Percentiles rank a stretch among this genome's conserved stretches.
Evolutionary conservation across 2,329 filamentous ascomycete species (phyloP).

Genomic region (Zasmidium cellare): DNA sequence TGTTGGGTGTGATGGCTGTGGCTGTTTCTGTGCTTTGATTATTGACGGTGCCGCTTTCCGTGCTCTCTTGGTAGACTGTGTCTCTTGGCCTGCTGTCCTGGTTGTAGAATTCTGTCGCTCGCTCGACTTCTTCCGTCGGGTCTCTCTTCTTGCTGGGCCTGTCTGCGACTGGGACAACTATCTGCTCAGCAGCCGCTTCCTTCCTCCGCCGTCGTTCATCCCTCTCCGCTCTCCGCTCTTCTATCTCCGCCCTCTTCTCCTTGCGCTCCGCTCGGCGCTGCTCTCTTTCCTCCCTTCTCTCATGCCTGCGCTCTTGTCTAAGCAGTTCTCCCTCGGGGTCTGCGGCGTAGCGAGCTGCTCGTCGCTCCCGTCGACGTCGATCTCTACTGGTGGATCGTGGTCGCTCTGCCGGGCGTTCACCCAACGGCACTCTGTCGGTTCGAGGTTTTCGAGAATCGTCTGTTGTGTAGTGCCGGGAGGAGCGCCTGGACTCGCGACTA

Average conservation of each 20-base stretch:
- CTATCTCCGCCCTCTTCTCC: not conserved
- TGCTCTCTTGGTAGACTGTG: no score
- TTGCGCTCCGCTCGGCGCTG: not conserved
- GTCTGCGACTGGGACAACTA: no score
- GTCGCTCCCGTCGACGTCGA: not conserved
- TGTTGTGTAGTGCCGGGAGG: not conserved
- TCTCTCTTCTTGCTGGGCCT: not conserved
- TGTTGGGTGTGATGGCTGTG: no score
- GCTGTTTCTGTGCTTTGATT: no score
- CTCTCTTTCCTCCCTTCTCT: not conserved
- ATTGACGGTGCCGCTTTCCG: no score
- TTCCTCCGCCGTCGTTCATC: not conserved
- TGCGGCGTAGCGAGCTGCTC: slow-evolving; percentile 1
- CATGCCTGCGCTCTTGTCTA: not conserved
- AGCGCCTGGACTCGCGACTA: not conserved
- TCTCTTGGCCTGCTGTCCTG: no score
- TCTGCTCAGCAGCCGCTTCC: not conserved
- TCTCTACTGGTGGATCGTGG: not conserved
- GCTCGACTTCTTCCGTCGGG: no score
- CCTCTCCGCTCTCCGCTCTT: not conserved
- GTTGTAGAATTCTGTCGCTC: no score
- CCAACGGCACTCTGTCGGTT: not conserved
- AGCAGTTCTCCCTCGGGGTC: slow-evolving; percentile 8
- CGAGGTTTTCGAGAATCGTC: not conserved
- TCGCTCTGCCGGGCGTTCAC: not conserved